Base-by-base conservation (phyloP, 306 rosid species). In the Canavalia gladiata region DNA sequence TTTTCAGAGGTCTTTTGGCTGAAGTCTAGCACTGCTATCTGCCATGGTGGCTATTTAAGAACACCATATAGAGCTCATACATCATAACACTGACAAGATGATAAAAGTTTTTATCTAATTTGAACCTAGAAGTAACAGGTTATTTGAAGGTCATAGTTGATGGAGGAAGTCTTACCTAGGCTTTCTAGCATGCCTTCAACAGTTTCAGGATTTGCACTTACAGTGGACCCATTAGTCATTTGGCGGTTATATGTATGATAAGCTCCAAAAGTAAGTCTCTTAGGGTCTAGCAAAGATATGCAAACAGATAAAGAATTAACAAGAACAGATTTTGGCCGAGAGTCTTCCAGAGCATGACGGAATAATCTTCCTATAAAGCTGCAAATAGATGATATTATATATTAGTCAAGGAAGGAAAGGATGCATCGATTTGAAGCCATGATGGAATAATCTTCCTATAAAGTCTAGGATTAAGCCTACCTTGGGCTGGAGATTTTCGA, bases 131-230 rank as follows among this genome's bases (percentile, higher is more conserved):
- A 52, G 4, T 52, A 65, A 67, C 35, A 70, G 76, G 80, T 52
- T 43, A 55, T 77, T 31, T 71, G 37, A 65, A 54, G 76, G 33
- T 29, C 18, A 66, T 2, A 9, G 46, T 64, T 8, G 80, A 79
- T 56, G 34, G 62, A 79, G 67, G 46, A 41, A 88, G 29, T 71
- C 74, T 72, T 82, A 95, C 99, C 94, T 62, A 95, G 79, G 92
- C 96, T 91, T 87, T 91, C 98, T 84, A 95, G 83, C 99, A 95
- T 95, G 89, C 99, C 99, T 82, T 90, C 97, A 75, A 96, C 94
- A 67, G 97, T 94, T 84, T 96, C 97, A 6, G 97, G 91, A 90
- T 87, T 93, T 78, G 97, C 95, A 50, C 91, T 83, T 67, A 83
- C 90, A 13, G 87, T 46, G 37, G 97, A 81, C 33, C 87, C 94